Conservation (phyloP, 495 filamentous ascomycete genomes). For the Evernia prunastri region DNA sequence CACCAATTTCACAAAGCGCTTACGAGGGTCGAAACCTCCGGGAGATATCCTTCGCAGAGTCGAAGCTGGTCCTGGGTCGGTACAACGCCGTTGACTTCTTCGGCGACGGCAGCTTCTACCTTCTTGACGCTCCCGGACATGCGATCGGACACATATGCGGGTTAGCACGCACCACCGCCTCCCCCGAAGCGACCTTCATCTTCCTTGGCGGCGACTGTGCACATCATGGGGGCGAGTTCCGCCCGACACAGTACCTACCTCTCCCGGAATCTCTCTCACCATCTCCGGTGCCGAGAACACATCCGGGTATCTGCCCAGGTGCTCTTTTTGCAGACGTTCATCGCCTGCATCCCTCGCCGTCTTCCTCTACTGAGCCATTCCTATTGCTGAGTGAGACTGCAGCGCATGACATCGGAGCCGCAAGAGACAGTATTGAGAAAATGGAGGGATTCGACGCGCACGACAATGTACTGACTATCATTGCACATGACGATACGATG, state of each 20-base stretch:
- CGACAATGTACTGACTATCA: constrained; percentile 43
- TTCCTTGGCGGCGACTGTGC: constrained; percentile 31
- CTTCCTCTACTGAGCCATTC: neutral
- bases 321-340: neutral
- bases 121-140: constrained; percentile 40
- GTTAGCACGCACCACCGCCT: constrained; percentile 32
- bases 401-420: neutral
- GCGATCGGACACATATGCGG: constrained; percentile 35
- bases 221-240: constrained; percentile 25
- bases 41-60: constrained; percentile 39
- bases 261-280: constrained; percentile 6
- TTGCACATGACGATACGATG: constrained; percentile 47
- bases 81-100: constrained; percentile 50
- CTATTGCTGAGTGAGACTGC: neutral
- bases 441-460: constrained; percentile 44
- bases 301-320: neutral
- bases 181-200: constrained; percentile 26
- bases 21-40: constrained; percentile 22
- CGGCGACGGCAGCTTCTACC: constrained; percentile 36
- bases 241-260: constrained; percentile 4
- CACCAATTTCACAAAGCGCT: constrained; percentile 17
- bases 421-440: constrained; percentile 36
- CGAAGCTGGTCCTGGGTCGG: constrained; percentile 34
- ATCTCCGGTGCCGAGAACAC: neutral
- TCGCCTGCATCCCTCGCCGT: neutral